Conservation (phyloP, 1,139 yeast species). For the Pichia sp. region DNA sequence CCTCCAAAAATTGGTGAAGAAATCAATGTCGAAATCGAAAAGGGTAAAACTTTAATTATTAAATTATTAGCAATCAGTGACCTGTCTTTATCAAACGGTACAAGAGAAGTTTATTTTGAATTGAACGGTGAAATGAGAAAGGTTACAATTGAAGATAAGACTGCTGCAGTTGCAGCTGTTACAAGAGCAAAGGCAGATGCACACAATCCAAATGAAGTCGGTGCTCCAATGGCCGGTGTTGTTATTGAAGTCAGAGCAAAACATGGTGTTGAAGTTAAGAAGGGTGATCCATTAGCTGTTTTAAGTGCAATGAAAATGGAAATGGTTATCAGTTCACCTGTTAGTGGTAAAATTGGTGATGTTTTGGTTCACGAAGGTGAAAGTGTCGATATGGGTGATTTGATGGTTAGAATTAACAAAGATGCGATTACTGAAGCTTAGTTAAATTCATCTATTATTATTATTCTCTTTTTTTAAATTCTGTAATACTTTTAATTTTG, state of each 20-base stretch:
- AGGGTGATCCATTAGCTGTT: slow-evolving; percentile 94
- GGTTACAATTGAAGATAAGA: slow-evolving; percentile 83
- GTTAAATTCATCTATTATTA: not conserved
- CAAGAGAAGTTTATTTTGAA: slow-evolving; percentile 95
- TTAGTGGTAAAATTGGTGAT: slow-evolving; percentile 74
- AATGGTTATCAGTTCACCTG: slow-evolving; percentile 94
- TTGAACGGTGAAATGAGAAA: slow-evolving; percentile 97
- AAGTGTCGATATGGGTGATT: slow-evolving; percentile 88
- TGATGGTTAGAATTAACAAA: slow-evolving; percentile 47
- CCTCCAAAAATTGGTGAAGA: slow-evolving; percentile 87
- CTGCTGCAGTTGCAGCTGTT: slow-evolving; percentile 74
- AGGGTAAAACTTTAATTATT: slow-evolving; percentile 89
- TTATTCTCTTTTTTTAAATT: not conserved
- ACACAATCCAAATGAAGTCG: slow-evolving; percentile 84
- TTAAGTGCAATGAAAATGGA: slow-evolving; percentile 99
- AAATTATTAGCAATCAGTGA: slow-evolving; percentile 93
- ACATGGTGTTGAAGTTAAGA: slow-evolving; percentile 81
- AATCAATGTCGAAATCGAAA: slow-evolving; percentile 80
- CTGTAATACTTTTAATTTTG: not conserved
- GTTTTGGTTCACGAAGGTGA: slow-evolving; percentile 83
- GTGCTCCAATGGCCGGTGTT: slow-evolving; percentile 99
- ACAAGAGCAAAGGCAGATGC: slow-evolving; percentile 87
- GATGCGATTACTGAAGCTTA: slow-evolving; percentile 11
- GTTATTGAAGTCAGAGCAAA: slow-evolving; percentile 90
- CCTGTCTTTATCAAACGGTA: slow-evolving; percentile 75